Evolutionary conservation across 805 yeast genomes (phyloP), one percentile per base, ranked within the genome.

Genomic region (Kuraishia capsulata): DNA sequence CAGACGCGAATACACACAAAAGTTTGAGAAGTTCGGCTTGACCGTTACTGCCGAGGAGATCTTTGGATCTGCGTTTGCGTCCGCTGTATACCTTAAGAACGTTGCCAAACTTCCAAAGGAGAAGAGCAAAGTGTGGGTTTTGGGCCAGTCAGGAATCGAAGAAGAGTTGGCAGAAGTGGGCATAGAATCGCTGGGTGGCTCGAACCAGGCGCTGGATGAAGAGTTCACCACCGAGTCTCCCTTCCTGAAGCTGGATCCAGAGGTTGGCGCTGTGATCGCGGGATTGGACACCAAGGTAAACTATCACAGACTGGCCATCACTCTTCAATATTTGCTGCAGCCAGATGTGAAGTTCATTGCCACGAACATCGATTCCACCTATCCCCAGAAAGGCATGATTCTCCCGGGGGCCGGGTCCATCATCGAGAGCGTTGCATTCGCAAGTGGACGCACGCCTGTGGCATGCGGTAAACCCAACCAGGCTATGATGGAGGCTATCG

Each of bases 371-470:
- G 98, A 92, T 59, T 82, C 96, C 1, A 92, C 98, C 0, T 92
- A 78, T 65, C 98, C 98, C 2, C 76, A 83, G 42, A 80, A 84
- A 58, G 96, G 95, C 1, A 67, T 75, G 49, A 72, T 85, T 36
- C 70, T 92, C 36, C 95, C 96, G 16, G 98, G 98, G 23, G 97
- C 98, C 1, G 98, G 98, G 1, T 80, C 96, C 2, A 74, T 87
- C 46, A 79, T 90, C 33, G 84, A 86, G 47, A 71, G 88, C 0
- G 78, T 86, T 14, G 75, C 85, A 2, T 76, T 62, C 47, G 80
- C 90, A 10, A 62, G 85, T 18, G 89, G 86, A n/a, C 73, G 96
- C 47, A 64, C 73, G 44, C 97, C 98, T 1, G 78, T 79, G 39
- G 82, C 90, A 2, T 83, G 97, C 51, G 98, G 98, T 39, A 92